Evolutionary conservation across 352 stramenopile species (phyloP), one percentile per base, ranked within the genome.

Genomic region (Pilasporangium apinafurcum): DNA sequence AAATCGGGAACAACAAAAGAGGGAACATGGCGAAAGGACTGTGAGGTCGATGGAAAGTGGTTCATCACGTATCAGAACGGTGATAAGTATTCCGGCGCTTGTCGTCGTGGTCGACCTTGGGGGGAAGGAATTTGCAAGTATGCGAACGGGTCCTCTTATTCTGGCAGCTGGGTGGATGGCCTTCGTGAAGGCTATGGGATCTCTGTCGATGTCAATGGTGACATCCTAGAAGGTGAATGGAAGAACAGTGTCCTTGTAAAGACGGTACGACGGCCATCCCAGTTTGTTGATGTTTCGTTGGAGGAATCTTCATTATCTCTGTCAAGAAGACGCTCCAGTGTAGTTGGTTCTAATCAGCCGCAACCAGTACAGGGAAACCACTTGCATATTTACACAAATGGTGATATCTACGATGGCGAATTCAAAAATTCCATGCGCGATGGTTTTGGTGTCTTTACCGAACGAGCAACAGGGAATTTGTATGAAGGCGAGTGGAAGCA

Each of bases 61-160:
- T 73, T 88, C 25, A 63, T 91, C 7, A 48, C 62, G 14, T 91
- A 84, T 25, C 48, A 59, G 12, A 91, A 85, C 30, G 68, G 68
- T n/a, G 78, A 91, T 53, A 91, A 91, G 45, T 88, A 80, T 59
- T 78, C 67, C 14, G 78, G 78, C 14, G 49, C 64, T 12, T 83
- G 73, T 24, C 67, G 63, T 13, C 68, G 68, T n/a, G 73, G 75
- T 0, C 59, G 67, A 8, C 70, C 78, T 20, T 86, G 73, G 72
- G 78, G 78, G 8, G 60, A 82, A 44, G 94, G 94, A 1, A 86
- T 85, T 1, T 94, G 89, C 41, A 92, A 95, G 42, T 96, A 96
- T 24, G 60, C 77, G 18, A 95, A 95, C 39, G 90, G 91, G 8
- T 80, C 90, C 42, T 75, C 95, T 10, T 98, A 97, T 51, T 88